phyloP scores from a whole-genome alignment of 108 stramenopile species.

The Discostella pseudostelligera region DNA sequence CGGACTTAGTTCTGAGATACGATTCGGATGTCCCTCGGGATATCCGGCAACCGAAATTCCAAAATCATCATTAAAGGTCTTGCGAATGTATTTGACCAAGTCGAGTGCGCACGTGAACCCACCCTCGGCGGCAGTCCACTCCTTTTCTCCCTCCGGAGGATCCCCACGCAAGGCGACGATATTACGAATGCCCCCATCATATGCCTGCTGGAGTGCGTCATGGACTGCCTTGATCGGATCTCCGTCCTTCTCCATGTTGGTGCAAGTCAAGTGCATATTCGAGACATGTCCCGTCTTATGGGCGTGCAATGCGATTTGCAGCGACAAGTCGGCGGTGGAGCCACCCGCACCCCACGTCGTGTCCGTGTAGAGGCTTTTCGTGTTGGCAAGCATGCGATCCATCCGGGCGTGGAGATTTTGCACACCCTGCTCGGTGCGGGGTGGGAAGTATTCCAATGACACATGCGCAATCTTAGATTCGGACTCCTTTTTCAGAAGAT shows the following conservation, averaged over 20 bases:
- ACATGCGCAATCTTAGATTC: constrained; percentile 63
- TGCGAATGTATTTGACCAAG: constrained; percentile 94
- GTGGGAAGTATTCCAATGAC: constrained; percentile 98
- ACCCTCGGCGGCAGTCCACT: constrained; percentile 94
- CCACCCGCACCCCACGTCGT: constrained; percentile 99
- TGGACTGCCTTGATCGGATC: constrained; percentile 83
- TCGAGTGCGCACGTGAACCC: constrained; percentile 98
- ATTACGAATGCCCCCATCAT: constrained; percentile 92
- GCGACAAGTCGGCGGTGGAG: constrained; percentile 93
- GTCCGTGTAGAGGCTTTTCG: constrained; percentile 93
- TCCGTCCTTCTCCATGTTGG: constrained; percentile 93
- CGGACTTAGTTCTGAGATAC: constrained; percentile 75
- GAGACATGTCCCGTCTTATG: constrained; percentile 88
- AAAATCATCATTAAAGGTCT: constrained; percentile 89
- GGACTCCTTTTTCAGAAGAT: constrained; percentile 58
- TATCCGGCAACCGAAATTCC: constrained; percentile 97
- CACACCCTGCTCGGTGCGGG: constrained; percentile 93
- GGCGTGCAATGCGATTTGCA: constrained; percentile 86
- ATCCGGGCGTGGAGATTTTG: constrained; percentile 94
- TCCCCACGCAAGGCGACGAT: constrained; percentile 99
- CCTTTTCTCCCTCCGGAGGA: constrained; percentile 94
- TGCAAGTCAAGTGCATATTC: constrained; percentile 99
- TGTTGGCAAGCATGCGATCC: constrained; percentile 84
- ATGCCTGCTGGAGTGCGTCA: constrained; percentile 77
- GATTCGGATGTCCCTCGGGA: constrained; percentile 98